These are phyloP conservation scores for Neoarthrinium moseri DNA, from an alignment of 2,329 filamentous ascomycete species.

Conservation along the genomic window DNA sequence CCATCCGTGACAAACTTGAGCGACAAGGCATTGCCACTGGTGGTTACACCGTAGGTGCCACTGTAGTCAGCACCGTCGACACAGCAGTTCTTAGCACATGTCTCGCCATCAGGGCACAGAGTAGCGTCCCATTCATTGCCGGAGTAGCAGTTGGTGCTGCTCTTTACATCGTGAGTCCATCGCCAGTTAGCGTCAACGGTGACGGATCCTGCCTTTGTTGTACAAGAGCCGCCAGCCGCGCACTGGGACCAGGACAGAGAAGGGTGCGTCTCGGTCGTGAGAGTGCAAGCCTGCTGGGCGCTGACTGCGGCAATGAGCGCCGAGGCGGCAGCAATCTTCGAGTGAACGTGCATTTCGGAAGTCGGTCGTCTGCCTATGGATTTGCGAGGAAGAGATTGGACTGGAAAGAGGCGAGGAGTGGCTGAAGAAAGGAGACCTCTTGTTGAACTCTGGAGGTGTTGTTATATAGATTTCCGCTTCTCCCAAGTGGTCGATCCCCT, in stretches of 20 bases:
- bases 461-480: constrained; percentile 2
- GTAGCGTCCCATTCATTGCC: constrained; percentile 36
- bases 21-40: constrained; percentile 42
- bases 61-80: constrained; percentile 44
- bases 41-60: constrained; percentile 44
- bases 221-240: constrained; percentile 39
- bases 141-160: constrained; percentile 46
- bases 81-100: constrained; percentile 39
- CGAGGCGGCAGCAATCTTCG: constrained; percentile 27
- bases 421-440: neutral
- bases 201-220: constrained; percentile 38
- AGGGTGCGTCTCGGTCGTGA: constrained; percentile 42
- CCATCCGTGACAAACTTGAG: constrained; percentile 51
- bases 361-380: neutral
- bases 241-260: constrained; percentile 44
- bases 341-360: constrained; percentile 18
- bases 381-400: constrained; percentile 13
- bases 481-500: too few relatives aligned
- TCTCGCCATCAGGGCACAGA: constrained; percentile 32
- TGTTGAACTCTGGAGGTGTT: neutral
- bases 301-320: constrained; percentile 36
- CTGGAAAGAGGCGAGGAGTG: constrained; percentile 13
- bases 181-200: constrained; percentile 52
- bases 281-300: constrained; percentile 41
- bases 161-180: constrained; percentile 41